Evolutionary conservation across 352 stramenopile species (phyloP).

Genomic region (Globisporangium radiosum): DNA sequence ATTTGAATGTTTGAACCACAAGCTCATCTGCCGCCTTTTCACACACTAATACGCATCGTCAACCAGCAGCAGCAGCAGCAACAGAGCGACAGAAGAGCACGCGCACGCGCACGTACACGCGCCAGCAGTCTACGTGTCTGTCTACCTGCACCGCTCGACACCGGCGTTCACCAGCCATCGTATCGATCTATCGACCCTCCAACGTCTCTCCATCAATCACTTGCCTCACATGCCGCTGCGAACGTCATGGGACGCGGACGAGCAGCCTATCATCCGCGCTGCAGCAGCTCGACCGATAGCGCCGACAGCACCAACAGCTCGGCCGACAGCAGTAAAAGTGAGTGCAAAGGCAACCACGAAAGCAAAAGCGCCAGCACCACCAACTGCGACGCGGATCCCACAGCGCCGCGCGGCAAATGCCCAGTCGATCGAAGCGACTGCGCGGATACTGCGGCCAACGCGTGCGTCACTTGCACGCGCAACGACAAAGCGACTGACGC

Average conservation of each 20-base stretch:
- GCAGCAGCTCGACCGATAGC: too few relatives aligned
- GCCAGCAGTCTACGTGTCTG: not conserved
- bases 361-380: not conserved
- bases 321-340: not conserved
- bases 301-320: not conserved
- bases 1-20: conserved; percentile 35
- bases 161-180: not conserved
- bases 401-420: conserved; percentile 36
- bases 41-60: not conserved
- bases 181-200: not conserved
- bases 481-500: conserved; percentile 32
- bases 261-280: not conserved
- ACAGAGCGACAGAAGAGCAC: conserved; percentile 1
- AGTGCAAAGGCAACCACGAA: too few relatives aligned
- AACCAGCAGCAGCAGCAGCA: not conserved
- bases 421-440: conserved; percentile 45
- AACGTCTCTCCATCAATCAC: not conserved
- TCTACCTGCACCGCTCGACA: too few relatives aligned
- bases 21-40: not conserved
- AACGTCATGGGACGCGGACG: conserved; percentile 7
- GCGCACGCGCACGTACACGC: conserved; percentile 1
- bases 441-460: conserved; percentile 55
- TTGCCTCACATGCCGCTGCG: conserved; percentile 2
- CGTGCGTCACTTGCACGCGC: conserved; percentile 42
- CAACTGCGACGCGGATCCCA: conserved; percentile 34